Percentiles rank a stretch among this genome's conserved stretches.
Evolutionary conservation across 2,329 filamentous ascomycete genomes (phyloP).

Genomic region (Diaporthe eres): DNA sequence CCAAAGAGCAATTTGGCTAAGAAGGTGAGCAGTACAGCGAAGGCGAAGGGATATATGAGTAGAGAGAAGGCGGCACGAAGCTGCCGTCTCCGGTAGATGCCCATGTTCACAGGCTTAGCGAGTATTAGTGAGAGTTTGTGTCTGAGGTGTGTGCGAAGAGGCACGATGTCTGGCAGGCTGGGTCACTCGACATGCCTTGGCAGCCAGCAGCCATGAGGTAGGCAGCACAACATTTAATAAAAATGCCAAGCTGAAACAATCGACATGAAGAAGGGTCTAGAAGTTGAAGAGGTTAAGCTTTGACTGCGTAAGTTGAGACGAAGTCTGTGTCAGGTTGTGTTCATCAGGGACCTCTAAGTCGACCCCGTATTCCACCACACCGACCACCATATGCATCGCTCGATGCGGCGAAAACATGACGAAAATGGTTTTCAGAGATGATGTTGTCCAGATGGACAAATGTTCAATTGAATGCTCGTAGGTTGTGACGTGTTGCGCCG

Average conservation of each 20-base stretch:
- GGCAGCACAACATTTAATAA: background rate
- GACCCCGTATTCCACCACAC: background rate
- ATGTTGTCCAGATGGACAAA: background rate
- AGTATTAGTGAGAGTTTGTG: background rate
- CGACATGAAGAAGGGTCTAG: constrained; percentile 11
- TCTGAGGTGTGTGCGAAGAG: background rate
- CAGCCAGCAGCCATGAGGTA: background rate
- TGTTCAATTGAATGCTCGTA: background rate
- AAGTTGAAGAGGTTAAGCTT: constrained; percentile 19
- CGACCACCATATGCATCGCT: background rate
- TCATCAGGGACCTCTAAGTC: background rate
- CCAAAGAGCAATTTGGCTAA: constrained; percentile 38
- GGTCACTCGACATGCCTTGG: background rate
- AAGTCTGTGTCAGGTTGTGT: constrained; percentile 33
- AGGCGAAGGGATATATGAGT: constrained; percentile 42
- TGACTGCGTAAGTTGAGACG: constrained; percentile 37
- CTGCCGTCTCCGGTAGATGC: constrained; percentile 39
- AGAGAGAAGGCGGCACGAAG: constrained; percentile 42
- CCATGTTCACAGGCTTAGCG: constrained; percentile 24
- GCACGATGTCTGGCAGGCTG: background rate
- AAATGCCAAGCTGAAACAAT: constrained; percentile 27
- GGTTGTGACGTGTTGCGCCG: background rate
- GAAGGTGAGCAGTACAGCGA: constrained; percentile 40
- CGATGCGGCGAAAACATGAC: background rate
- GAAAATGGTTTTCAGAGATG: background rate